Conservation (phyloP, 2,329 filamentous ascomycete genomes). For the Colletotrichum scovillei region DNA sequence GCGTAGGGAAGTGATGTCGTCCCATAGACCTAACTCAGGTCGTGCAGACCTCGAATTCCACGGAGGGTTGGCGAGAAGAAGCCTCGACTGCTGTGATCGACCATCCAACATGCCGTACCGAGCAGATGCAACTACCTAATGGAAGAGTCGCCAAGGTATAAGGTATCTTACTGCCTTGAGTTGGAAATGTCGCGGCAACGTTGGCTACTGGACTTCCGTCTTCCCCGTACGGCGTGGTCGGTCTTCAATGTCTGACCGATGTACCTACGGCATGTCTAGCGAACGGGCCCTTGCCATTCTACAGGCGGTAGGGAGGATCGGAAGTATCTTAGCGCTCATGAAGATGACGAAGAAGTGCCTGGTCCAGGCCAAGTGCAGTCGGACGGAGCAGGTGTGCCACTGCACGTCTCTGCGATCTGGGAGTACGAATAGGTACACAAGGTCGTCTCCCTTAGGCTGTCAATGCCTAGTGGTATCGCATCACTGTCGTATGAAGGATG, state of each 20-base stretch:
- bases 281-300: background rate
- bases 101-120: background rate
- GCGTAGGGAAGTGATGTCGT: constrained; percentile 7
- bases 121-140: background rate
- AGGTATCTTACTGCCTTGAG: background rate
- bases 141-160: background rate
- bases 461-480: constrained; percentile 20
- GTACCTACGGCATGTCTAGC: constrained; percentile 14
- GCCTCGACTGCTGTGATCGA: constrained; percentile 1
- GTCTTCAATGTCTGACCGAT: background rate
- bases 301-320: constrained; percentile 13
- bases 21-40: background rate
- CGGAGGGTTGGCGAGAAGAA: background rate
- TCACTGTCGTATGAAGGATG: constrained; percentile 10
- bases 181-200: background rate
- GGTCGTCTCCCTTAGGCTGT: constrained; percentile 14
- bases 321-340: constrained; percentile 19
- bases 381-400: constrained; percentile 12
- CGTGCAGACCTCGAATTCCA: background rate
- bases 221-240: background rate
- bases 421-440: background rate
- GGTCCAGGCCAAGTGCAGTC: constrained; percentile 13
- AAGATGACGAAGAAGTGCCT: constrained; percentile 23
- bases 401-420: constrained; percentile 5
- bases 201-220: background rate